Evolutionary conservation across 495 filamentous ascomycete species (phyloP).

Genomic region (Neurospora sp.): DNA sequence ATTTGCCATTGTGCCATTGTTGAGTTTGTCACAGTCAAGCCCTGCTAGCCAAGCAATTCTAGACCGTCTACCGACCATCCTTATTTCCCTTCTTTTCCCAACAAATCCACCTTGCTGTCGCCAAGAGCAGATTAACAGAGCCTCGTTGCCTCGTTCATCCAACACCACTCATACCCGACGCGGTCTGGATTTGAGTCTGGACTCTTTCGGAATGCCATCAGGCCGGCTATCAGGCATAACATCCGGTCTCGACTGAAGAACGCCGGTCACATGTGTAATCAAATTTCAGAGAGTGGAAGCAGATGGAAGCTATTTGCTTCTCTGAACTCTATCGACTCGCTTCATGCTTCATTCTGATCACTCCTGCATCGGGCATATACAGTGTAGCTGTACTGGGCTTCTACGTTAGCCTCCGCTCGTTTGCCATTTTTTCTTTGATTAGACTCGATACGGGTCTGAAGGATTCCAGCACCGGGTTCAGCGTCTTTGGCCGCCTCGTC

Average conservation of each 20-base stretch:
- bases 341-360: background rate
- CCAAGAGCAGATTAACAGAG: background rate
- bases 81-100: background rate
- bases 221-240: background rate
- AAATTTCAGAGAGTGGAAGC: background rate
- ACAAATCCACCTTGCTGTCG: background rate
- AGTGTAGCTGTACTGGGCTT: too few relatives aligned
- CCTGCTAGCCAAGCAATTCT: background rate
- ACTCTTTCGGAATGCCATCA: background rate
- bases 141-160: background rate
- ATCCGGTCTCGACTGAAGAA: background rate
- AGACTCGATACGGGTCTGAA: too few relatives aligned
- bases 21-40: background rate
- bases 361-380: too few relatives aligned
- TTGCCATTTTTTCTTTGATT: too few relatives aligned
- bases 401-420: too few relatives aligned
- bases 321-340: background rate
- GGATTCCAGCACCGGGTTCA: background rate
- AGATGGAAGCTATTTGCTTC: background rate
- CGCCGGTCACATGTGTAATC: background rate
- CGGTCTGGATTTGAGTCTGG: background rate
- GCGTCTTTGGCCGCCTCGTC: background rate
- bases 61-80: background rate
- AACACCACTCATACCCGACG: background rate
- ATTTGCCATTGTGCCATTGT: background rate